phyloP scores from a whole-genome alignment of 352 stramenopile genomes.

The Aphanomyces astaci region DNA sequence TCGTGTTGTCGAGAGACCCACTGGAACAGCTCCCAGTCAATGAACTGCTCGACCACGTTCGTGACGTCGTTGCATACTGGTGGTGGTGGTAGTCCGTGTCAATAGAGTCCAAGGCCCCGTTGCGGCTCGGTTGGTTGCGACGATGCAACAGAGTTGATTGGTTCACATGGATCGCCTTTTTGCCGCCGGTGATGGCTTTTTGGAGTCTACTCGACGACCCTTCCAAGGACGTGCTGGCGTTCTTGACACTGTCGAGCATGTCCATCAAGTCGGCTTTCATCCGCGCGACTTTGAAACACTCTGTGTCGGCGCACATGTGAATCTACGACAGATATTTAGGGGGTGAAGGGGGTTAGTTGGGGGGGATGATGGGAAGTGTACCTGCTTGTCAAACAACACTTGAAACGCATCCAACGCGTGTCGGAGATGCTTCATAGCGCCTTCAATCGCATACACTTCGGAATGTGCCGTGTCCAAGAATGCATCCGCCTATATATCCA shows the following conservation, averaged over 20 bases:
- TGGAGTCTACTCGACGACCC: constrained; percentile 54
- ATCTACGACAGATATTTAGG: constrained; percentile 10
- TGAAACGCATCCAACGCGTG: constrained; percentile 56
- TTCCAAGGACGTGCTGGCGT: constrained; percentile 44
- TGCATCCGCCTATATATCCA: constrained; percentile 49
- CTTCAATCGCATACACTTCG: constrained; percentile 49
- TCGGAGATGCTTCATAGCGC: constrained; percentile 44
- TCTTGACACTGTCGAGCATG: constrained; percentile 46
- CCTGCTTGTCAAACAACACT: constrained; percentile 68
- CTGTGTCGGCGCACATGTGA: constrained; percentile 8
- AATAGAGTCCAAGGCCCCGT: constrained; percentile 5
- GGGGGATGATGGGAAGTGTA: constrained; percentile 51
- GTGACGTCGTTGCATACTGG: neutral
- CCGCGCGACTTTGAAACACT: constrained; percentile 3
- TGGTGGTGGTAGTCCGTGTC: neutral
- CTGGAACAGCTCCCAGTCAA: neutral
- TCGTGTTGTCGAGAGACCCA: neutral
- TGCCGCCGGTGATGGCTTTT: constrained; percentile 35
- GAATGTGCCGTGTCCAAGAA: constrained; percentile 54
- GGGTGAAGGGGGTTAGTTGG: no score
- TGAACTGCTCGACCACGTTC: neutral
- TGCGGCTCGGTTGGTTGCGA: constrained; percentile 13
- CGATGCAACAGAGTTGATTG: constrained; percentile 35
- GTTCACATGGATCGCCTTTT: constrained; percentile 48
- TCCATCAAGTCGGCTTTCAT: constrained; percentile 38